Conservation (phyloP, 495 filamentous ascomycete species). For the Chaetomium tenue region DNA sequence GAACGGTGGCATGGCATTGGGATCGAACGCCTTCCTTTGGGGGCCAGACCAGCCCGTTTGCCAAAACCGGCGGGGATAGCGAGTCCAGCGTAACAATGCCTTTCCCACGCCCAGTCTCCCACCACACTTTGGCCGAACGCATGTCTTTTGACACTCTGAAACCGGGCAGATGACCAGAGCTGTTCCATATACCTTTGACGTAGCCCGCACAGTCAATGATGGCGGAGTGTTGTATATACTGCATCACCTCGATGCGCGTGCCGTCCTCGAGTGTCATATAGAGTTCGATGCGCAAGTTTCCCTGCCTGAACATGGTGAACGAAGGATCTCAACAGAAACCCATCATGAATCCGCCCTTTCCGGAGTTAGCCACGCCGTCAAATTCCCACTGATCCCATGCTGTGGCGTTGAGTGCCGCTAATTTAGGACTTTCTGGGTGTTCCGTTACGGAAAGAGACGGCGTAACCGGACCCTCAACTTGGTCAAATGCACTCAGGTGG, state of each 20-base stretch:
- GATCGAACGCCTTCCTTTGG: neutral
- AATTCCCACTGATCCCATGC: conserved; percentile 35
- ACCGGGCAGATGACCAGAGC: neutral
- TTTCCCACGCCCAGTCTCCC: neutral
- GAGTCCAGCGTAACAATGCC: neutral
- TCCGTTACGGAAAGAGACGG: conserved; percentile 14
- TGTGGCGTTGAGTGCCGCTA: conserved; percentile 24
- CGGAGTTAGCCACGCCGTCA: conserved; percentile 24
- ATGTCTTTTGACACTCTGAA: neutral
- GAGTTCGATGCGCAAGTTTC: conserved; percentile 19
- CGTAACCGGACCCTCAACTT: neutral
- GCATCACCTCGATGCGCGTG: conserved; percentile 9
- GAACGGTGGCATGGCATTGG: neutral
- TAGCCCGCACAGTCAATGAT: neutral
- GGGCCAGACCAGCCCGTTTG: neutral
- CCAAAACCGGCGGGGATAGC: neutral
- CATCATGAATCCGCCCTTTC: conserved; percentile 1
- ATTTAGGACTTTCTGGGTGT: conserved; percentile 18
- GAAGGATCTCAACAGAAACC: conserved; percentile 14
- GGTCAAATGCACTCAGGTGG: neutral
- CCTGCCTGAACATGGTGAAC: conserved; percentile 18
- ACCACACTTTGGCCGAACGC: neutral
- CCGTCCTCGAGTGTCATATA: conserved; percentile 17
- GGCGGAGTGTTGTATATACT: neutral
- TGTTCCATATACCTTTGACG: neutral